Evolutionary conservation across 257 asterid genomes (phyloP).

Genomic region (Perilla frutescens): DNA sequence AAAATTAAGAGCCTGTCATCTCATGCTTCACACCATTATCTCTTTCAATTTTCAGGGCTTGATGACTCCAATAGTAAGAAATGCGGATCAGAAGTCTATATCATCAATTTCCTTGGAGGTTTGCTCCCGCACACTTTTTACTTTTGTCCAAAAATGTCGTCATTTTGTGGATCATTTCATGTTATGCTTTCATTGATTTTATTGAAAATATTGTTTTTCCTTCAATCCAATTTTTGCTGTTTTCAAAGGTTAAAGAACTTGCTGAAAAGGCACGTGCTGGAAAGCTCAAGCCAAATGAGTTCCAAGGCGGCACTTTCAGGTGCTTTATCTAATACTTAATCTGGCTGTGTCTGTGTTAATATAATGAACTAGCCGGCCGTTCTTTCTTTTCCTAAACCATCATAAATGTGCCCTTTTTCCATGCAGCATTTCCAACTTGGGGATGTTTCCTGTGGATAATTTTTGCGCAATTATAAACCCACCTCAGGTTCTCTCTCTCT

Average conservation of each 20-base stretch:
- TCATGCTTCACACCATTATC: conserved; percentile 22
- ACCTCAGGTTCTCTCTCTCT: conserved; percentile 77
- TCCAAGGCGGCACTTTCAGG: conserved; percentile 99
- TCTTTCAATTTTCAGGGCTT: conserved; percentile 67
- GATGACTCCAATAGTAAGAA: conserved; percentile 95
- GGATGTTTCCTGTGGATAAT: conserved; percentile 96
- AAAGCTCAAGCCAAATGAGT: conserved; percentile 93
- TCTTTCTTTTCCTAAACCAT: conserved; percentile 25
- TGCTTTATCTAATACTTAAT: conserved; percentile 32
- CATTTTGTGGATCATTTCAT: conserved; percentile 19
- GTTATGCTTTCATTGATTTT: conserved; percentile 18
- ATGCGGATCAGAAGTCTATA: conserved; percentile 96
- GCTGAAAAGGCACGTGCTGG: conserved; percentile 96
- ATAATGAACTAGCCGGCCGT: not conserved
- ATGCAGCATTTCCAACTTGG: conserved; percentile 97
- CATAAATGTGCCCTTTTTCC: conserved; percentile 30
- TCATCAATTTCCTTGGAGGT: conserved; percentile 96
- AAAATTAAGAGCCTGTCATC: conserved; percentile 27
- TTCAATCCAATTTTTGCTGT: conserved; percentile 20
- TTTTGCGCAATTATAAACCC: conserved; percentile 99
- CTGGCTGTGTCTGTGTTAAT: conserved; percentile 16
- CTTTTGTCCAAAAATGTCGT: not conserved
- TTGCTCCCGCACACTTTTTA: conserved; percentile 21
- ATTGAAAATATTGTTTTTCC: not conserved
- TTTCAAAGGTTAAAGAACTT: conserved; percentile 84